phyloP scores from a whole-genome alignment of 1,284 basidiomycete species.

The Ustilago bromivora region DNA sequence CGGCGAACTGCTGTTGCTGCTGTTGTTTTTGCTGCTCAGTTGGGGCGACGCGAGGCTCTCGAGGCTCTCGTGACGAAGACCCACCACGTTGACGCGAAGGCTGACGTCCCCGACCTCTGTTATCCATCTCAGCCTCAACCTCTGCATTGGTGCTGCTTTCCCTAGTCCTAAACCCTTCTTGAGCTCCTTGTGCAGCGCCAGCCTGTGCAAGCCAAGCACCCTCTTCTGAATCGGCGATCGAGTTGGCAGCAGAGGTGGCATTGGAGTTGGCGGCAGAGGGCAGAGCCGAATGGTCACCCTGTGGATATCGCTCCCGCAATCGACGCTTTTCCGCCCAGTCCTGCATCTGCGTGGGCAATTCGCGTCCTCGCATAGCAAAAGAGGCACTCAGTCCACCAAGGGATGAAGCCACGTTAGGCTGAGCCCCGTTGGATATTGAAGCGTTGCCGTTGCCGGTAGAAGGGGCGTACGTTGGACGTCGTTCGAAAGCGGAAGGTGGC shows the following conservation, averaged over 20 bases:
- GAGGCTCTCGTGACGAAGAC: conserved; percentile 31
- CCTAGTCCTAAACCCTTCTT: conserved; percentile 14
- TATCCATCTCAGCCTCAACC: conserved; percentile 39
- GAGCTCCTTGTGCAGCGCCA: neutral
- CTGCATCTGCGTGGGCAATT: conserved; percentile 54
- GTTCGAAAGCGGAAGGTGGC: conserved; percentile 48
- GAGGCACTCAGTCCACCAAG: conserved; percentile 57
- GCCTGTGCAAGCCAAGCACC: conserved; percentile 22
- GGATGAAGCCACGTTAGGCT: conserved; percentile 31
- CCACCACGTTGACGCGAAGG: conserved; percentile 28
- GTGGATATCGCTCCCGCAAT: conserved; percentile 60
- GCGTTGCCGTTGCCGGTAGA: conserved; percentile 7
- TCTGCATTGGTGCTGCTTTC: conserved; percentile 39
- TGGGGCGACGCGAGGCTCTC: conserved; percentile 19
- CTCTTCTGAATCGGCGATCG: conserved; percentile 45
- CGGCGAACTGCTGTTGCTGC: conserved; percentile 13
- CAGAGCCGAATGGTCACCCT: conserved; percentile 61
- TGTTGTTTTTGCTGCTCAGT: neutral
- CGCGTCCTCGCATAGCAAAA: conserved; percentile 63
- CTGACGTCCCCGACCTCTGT: conserved; percentile 39
- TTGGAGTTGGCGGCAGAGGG: conserved; percentile 56
- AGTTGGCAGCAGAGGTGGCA: conserved; percentile 45
- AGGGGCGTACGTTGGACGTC: conserved; percentile 36
- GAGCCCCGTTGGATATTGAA: conserved; percentile 17
- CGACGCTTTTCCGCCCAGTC: conserved; percentile 63